Percentiles rank a stretch among this genome's conserved stretches.
Conservation (phyloP, 495 filamentous ascomycete genomes). For the Pyrenula aspistea region DNA sequence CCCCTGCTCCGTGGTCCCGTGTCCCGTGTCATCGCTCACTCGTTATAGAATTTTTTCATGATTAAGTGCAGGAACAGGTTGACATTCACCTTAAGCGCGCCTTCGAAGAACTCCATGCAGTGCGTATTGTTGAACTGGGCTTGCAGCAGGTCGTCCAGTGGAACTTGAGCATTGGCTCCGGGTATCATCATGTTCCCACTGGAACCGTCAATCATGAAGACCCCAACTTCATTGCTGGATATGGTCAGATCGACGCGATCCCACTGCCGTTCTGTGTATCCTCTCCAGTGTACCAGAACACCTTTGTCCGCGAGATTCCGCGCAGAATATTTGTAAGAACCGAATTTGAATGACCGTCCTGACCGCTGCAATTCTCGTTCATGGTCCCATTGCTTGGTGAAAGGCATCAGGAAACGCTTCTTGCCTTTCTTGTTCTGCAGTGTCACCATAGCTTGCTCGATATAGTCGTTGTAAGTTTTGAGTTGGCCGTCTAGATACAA, state of each 20-base stretch:
- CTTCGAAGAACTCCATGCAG: slow-evolving; percentile 89
- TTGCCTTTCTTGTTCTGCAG: slow-evolving; percentile 96
- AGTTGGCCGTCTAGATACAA: slow-evolving; percentile 86
- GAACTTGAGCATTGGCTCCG: slow-evolving; percentile 78
- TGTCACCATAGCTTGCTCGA: slow-evolving; percentile 98
- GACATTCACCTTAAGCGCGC: slow-evolving; percentile 78
- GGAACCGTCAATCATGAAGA: slow-evolving; percentile 87
- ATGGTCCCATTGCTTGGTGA: slow-evolving; percentile 98
- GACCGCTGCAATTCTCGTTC: slow-evolving; percentile 85
- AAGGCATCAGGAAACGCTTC: slow-evolving; percentile 88
- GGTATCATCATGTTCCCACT: slow-evolving; percentile 92
- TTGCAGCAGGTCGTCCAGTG: slow-evolving; percentile 87
- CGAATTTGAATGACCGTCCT: slow-evolving; percentile 90
- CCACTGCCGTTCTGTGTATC: slow-evolving; percentile 76
- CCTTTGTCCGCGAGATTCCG: slow-evolving; percentile 84
- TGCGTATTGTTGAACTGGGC: slow-evolving; percentile 94
- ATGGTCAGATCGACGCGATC: slow-evolving; percentile 89
- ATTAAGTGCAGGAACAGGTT: slow-evolving; percentile 91
- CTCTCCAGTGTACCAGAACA: slow-evolving; percentile 79
- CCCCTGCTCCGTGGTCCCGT: neutral
- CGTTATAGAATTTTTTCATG: slow-evolving; percentile 96
- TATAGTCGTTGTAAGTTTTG: slow-evolving; percentile 97
- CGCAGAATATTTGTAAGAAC: slow-evolving; percentile 91
- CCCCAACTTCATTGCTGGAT: slow-evolving; percentile 83
- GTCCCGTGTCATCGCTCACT: slow-evolving; percentile 14